Percentiles rank a stretch among this genome's conserved stretches.
These are phyloP conservation scores for Pyrrhoderma noxium DNA, from an alignment of 1,284 basidiomycete genomes.

Conservation along the genomic window DNA sequence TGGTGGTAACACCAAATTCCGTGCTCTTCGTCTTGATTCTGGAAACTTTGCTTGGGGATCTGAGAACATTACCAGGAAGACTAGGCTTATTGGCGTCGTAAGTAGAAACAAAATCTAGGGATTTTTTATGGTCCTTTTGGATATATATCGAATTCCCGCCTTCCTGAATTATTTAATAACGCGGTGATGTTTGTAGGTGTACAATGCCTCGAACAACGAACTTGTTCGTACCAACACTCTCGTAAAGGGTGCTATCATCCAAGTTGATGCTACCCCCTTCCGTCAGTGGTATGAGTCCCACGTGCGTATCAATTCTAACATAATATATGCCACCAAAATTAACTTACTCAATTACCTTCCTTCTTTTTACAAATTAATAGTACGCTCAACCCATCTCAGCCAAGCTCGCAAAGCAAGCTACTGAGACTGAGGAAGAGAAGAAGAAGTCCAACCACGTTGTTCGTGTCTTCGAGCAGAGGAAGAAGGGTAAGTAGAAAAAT, in stretches of 20 bases:
- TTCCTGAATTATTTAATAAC: no score
- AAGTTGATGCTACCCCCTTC: slow-evolving; percentile 95
- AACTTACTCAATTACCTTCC: background rate
- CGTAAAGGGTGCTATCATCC: slow-evolving; percentile 91
- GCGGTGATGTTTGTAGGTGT: slow-evolving; percentile 59
- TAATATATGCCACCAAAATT: background rate
- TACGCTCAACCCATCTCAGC: slow-evolving; percentile 89
- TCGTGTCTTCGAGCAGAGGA: slow-evolving; percentile 80
- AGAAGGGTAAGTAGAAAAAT: slow-evolving; percentile 78
- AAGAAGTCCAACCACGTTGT: slow-evolving; percentile 88
- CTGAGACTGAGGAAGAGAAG: slow-evolving; percentile 47
- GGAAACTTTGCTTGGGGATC: slow-evolving; percentile 98
- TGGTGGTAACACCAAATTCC: slow-evolving; percentile 89
- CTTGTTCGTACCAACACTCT: slow-evolving; percentile 97
- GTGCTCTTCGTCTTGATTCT: slow-evolving; percentile 87
- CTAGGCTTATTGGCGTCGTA: slow-evolving; percentile 90
- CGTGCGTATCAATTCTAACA: slow-evolving; percentile 43
- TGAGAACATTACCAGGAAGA: slow-evolving; percentile 88
- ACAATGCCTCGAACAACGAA: slow-evolving; percentile 98
- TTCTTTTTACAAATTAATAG: slow-evolving; percentile 33
- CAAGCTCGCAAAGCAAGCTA: slow-evolving; percentile 61
- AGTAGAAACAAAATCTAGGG: slow-evolving; percentile 32
- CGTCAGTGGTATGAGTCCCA: slow-evolving; percentile 97
- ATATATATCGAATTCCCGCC: no score
- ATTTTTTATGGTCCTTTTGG: slow-evolving; percentile 22